A percentile compares a stretch with the other conserved stretches of the same genome.
Evolutionary conservation across 2,329 filamentous ascomycete species (phyloP).

Genomic region (Achaetomium macrosporum): DNA sequence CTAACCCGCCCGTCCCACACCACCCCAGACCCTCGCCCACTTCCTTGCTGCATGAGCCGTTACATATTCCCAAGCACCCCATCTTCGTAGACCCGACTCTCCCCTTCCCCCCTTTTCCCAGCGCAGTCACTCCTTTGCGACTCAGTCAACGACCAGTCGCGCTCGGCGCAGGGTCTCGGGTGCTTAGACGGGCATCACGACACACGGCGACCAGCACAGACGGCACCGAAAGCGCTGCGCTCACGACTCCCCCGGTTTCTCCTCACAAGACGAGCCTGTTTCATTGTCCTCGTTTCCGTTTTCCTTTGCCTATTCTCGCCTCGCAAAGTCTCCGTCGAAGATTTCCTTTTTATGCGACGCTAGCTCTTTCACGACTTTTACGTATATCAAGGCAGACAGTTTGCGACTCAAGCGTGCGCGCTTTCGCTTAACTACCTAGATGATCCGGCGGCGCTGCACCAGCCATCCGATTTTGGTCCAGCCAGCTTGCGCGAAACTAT

Average conservation of each 20-base stretch:
- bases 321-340: background rate
- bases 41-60: conserved; percentile 16
- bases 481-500: background rate
- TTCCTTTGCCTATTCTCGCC: conserved; percentile 5
- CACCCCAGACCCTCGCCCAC: conserved; percentile 9
- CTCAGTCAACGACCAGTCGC: conserved; percentile 23
- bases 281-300: conserved; percentile 13
- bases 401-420: background rate
- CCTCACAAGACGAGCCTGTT: conserved; percentile 14
- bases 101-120: conserved; percentile 14
- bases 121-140: conserved; percentile 27
- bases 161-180: conserved; percentile 25
- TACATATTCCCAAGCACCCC: conserved; percentile 22
- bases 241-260: conserved; percentile 13
- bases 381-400: background rate
- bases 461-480: conserved; percentile 21
- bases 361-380: background rate
- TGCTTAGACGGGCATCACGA: conserved; percentile 14
- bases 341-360: conserved; percentile 2
- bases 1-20: background rate
- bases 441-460: conserved; percentile 7
- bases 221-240: conserved; percentile 13
- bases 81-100: conserved; percentile 12
- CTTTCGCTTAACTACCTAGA: background rate
- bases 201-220: conserved; percentile 9